These are phyloP conservation scores for Diplocarpon rosae DNA, from an alignment of 2,329 filamentous ascomycete species.

Conservation along the genomic window DNA sequence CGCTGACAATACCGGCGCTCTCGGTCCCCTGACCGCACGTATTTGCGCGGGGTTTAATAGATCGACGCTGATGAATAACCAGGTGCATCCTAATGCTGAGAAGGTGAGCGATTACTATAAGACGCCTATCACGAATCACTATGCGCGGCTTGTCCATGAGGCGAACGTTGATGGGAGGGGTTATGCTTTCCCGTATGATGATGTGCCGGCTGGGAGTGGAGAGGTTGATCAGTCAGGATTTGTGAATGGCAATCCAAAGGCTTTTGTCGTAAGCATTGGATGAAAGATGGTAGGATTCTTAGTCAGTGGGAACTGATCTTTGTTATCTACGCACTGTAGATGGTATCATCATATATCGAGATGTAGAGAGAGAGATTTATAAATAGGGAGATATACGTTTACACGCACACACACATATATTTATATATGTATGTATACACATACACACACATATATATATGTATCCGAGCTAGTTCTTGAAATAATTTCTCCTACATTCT, in stretches of 20 bases:
- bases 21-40: slow-evolving; percentile 14
- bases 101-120: slow-evolving; percentile 41
- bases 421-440: too few species aligned
- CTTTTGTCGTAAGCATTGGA: slow-evolving; percentile 13
- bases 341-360: too few species aligned
- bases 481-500: too few species aligned
- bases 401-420: too few species aligned
- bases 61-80: slow-evolving; percentile 25
- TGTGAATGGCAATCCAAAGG: slow-evolving; percentile 34
- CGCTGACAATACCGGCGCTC: slow-evolving; percentile 19
- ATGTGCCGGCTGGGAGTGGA: slow-evolving; percentile 49
- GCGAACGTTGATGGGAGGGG: slow-evolving; percentile 48
- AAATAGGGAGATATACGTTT: too few species aligned
- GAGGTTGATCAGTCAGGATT: slow-evolving; percentile 50
- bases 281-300: not conserved
- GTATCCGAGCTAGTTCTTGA: too few species aligned
- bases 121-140: slow-evolving; percentile 49
- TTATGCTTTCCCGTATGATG: slow-evolving; percentile 58
- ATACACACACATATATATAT: too few species aligned
- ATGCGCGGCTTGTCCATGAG: slow-evolving; percentile 43
- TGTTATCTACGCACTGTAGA: too few species aligned
- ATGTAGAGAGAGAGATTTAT: too few species aligned
- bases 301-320: too few species aligned
- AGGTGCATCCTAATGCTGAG: slow-evolving; percentile 42
- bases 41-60: slow-evolving; percentile 18